Percentiles rank a stretch among this genome's conserved stretches.
phyloP scores from a whole-genome alignment of 2,329 filamentous ascomycete genomes.

The Geoglossum cookeanum region DNA sequence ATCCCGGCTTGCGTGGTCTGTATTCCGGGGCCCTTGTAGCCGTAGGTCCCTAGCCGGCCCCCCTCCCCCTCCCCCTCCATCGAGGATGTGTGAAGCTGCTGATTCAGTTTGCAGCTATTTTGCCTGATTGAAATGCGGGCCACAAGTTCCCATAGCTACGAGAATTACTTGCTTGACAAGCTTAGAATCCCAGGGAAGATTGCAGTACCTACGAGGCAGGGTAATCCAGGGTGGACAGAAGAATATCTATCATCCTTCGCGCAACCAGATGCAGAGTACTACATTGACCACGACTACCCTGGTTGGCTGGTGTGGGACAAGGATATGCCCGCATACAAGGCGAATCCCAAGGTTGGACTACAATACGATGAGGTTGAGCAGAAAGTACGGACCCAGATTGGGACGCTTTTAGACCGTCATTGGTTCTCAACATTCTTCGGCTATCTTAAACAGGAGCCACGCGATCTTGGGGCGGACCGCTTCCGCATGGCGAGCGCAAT shows the following conservation, averaged over 20 bases:
- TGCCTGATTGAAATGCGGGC: slow-evolving; percentile 76
- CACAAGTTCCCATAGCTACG: slow-evolving; percentile 68
- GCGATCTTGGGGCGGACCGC: slow-evolving; percentile 60
- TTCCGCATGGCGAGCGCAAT: slow-evolving; percentile 81
- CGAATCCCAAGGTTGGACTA: slow-evolving; percentile 45
- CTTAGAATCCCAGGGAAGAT: slow-evolving; percentile 63
- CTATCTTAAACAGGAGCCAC: slow-evolving; percentile 89
- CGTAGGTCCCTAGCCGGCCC: slow-evolving; percentile 11
- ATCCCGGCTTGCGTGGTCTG: slow-evolving; percentile 65
- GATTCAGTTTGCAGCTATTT: slow-evolving; percentile 37
- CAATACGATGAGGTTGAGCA: slow-evolving; percentile 68
- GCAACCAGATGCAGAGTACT: slow-evolving; percentile 62
- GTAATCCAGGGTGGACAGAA: slow-evolving; percentile 60
- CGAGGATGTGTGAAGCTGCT: not conserved
- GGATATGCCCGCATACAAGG: slow-evolving; percentile 59
- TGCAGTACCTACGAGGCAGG: slow-evolving; percentile 49
- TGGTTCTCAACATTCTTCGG: slow-evolving; percentile 83
- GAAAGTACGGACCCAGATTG: slow-evolving; percentile 58
- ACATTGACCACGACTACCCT: slow-evolving; percentile 77
- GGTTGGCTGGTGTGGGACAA: slow-evolving; percentile 96
- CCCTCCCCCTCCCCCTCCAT: too few relatives aligned
- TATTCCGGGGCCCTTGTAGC: slow-evolving; percentile 65
- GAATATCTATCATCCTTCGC: slow-evolving; percentile 63
- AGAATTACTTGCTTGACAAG: slow-evolving; percentile 66
- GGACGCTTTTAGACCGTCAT: slow-evolving; percentile 54